These are phyloP conservation scores for Aspergillus fructus DNA, from an alignment of 2,329 filamentous ascomycete species.

Conservation along the genomic window DNA sequence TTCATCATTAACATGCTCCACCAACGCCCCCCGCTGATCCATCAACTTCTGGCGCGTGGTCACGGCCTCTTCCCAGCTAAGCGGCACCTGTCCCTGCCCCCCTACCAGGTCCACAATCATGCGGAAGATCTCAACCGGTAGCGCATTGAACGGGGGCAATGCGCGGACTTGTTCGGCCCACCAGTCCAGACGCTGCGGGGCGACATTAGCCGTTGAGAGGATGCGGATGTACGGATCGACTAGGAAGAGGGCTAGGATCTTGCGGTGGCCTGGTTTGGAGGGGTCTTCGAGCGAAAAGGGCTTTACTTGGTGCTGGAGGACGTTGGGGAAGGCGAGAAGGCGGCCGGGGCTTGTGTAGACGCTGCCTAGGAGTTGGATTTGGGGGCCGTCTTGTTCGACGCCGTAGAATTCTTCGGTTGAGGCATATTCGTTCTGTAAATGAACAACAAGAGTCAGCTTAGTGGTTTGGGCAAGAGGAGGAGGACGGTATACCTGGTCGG, in stretches of 20 bases:
- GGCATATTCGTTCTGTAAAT: not conserved
- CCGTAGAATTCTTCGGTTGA: constrained; percentile 5
- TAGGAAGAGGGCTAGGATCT: constrained; percentile 6
- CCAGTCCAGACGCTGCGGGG: constrained; percentile 13
- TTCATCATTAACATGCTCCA: no score
- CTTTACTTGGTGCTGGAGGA: constrained; percentile 1
- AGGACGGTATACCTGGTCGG: no score
- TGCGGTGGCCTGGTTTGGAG: constrained; percentile 1
- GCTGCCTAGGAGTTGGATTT: constrained; percentile 5
- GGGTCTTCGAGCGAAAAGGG: constrained; percentile 5
- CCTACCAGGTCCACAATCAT: no score
- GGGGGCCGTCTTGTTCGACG: constrained; percentile 14
- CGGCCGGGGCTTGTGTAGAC: not conserved
- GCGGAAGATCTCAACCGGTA: no score
- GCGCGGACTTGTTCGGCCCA: not conserved
- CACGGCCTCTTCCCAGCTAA: no score
- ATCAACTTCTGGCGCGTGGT: no score
- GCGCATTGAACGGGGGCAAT: no score
- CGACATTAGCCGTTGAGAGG: constrained; percentile 11
- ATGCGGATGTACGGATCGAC: constrained; percentile 11
- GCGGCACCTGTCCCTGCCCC: no score
- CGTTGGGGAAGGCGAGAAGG: constrained; percentile 9
- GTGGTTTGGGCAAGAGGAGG: no score
- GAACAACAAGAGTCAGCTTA: no score
- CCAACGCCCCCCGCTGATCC: no score